Base-by-base conservation (phyloP, 345 rosid genomes). In the Eutrema heterophyllum region DNA sequence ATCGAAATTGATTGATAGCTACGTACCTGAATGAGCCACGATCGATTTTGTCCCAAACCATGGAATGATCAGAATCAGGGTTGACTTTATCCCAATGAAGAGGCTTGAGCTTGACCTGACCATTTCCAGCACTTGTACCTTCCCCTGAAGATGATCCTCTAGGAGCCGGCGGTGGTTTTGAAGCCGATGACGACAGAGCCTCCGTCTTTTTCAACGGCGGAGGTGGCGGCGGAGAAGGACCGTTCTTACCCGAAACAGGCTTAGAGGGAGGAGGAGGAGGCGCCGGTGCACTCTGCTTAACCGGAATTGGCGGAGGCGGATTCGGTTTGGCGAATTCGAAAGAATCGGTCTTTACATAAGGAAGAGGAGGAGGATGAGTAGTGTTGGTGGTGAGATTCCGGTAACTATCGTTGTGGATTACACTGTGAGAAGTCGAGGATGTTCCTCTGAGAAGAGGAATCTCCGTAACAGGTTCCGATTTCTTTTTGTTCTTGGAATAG, bases 21-120 rank as follows among this genome's bases (percentile, higher is more conserved):
- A 7, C 8, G 74, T 86, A 90, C 98, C 86, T 84, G 64, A 94
- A 89, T 32, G 97, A 94, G 27, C 98, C 98, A 1, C 78, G 83
- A 24, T 82, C 83, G 63, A 94, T 82, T 73, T 86, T 87, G 86
- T 91, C 90, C 98, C 98, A 91, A 52, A 89, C 97, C 96, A 94
- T 89, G 26, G 98, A 89, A 66, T 86, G 87, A 24, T 85, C 87
- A 0, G 67, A 41, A 55, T 82, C 84, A 44, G 81, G 81, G 64
- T 87, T 84, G 56, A 91, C 82, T 79, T 91, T 89, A 74, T 91
- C 97, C 98, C 96, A 88, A 67, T 91, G 98, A 74, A 91, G 70
- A 38, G 98, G 95, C 86, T 87, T 91, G 55, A 94, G 72, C 79
- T 84, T 89, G 7, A 89, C 86, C 55, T 81, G 91, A 59, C 78